These are phyloP conservation scores for Heliamphora exappendiculata DNA, from an alignment of 148 eudicot genomes.

Conservation along the genomic window DNA sequence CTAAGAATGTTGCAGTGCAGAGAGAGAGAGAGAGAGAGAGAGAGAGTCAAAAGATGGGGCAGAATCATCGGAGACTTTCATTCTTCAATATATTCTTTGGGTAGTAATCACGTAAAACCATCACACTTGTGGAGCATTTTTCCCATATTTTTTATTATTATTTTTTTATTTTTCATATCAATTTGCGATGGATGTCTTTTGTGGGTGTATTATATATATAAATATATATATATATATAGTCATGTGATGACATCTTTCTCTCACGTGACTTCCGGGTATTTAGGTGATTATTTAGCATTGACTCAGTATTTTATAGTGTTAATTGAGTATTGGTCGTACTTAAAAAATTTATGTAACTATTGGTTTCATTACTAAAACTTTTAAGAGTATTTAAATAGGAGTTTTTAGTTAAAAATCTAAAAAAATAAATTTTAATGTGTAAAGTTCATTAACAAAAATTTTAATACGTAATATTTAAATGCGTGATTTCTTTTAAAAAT, in stretches of 20 bases:
- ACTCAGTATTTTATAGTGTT: too few relatives aligned
- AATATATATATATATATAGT: neutral
- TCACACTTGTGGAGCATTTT: too few relatives aligned
- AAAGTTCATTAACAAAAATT: too few relatives aligned
- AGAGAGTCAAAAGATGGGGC: slow-evolving; percentile 20
- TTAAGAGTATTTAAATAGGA: too few relatives aligned
- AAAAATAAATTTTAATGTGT: too few relatives aligned
- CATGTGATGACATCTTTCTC: slow-evolving; percentile 19
- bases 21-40: slow-evolving; percentile 15
- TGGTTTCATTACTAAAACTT: too few relatives aligned
- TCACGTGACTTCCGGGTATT: slow-evolving; percentile 28
- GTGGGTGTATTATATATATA: neutral
- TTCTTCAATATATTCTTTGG: slow-evolving; percentile 31
- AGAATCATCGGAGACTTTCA: slow-evolving; percentile 39
- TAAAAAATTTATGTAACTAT: too few relatives aligned
- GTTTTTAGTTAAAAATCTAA: too few relatives aligned
- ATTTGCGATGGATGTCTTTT: slow-evolving; percentile 10
- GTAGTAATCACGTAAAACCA: neutral
- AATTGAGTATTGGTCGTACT: too few relatives aligned
- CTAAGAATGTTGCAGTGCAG: slow-evolving; percentile 27
- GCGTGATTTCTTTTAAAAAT: too few relatives aligned
- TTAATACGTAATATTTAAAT: too few relatives aligned
- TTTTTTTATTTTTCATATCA: neutral
- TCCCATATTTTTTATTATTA: too few relatives aligned
- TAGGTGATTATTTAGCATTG: slow-evolving; percentile 15